Evolutionary conservation across 2,329 filamentous ascomycete species (phyloP).

Genomic region (Colletotrichum liriopes): DNA sequence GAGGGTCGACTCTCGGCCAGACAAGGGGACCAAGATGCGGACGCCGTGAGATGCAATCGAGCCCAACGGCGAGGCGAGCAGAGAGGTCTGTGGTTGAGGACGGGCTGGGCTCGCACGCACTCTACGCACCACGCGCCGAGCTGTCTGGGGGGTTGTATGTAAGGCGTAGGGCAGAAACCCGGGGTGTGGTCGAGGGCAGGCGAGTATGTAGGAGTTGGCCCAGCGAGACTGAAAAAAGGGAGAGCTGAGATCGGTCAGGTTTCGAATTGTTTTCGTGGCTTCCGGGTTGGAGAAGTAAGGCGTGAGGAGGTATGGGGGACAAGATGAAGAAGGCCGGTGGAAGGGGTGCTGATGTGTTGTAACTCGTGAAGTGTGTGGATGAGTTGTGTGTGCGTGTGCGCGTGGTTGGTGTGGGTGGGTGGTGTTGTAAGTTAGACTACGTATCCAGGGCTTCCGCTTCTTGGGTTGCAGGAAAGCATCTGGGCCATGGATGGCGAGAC

Average conservation of each 20-base stretch:
- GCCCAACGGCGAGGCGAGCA: constrained; percentile 65
- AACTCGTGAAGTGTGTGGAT: constrained; percentile 38
- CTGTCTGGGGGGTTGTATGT: constrained; percentile 36
- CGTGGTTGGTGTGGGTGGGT: constrained; percentile 50
- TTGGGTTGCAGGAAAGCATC: constrained; percentile 59
- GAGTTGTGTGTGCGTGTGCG: constrained; percentile 42
- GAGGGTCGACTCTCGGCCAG: constrained; percentile 48
- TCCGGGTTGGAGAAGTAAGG: constrained; percentile 31
- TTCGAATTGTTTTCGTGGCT: constrained; percentile 24
- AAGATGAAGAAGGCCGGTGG: constrained; percentile 45
- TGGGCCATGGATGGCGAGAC: constrained; percentile 71
- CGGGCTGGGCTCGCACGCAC: constrained; percentile 29
- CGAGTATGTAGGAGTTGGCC: constrained; percentile 36
- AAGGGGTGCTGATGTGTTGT: constrained; percentile 42
- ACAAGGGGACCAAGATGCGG: constrained; percentile 52
- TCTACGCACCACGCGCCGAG: constrained; percentile 37
- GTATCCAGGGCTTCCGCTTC: constrained; percentile 59
- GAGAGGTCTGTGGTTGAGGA: constrained; percentile 52
- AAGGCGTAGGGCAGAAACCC: constrained; percentile 44
- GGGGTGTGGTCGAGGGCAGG: constrained; percentile 30
- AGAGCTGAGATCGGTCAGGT: constrained; percentile 31
- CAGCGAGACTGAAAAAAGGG: constrained; percentile 21
- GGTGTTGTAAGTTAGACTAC: constrained; percentile 63
- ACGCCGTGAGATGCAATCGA: constrained; percentile 66
- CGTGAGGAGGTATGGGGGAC: constrained; percentile 35